Evolutionary conservation across 2,329 filamentous ascomycete species (phyloP), one percentile per base, ranked within the genome.

Genomic region (Saccharata proteae): DNA sequence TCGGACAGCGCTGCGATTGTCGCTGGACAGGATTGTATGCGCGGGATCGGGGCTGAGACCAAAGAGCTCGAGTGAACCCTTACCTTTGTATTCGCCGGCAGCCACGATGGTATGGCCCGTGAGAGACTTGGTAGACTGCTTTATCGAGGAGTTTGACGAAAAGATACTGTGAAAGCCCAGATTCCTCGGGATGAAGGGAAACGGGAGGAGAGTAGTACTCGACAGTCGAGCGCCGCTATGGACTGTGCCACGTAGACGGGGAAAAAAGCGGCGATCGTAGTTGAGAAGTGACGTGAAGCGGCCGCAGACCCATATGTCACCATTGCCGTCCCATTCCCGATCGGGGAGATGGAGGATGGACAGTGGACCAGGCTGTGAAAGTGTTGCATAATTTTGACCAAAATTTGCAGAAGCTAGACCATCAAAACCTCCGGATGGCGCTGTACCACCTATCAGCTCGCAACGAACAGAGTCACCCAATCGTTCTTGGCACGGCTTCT

Each of bases 61-160:
- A 52, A 93, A 93, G n/a, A 93, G 60, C 48, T 96, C 88, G 2
- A 96, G 62, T 0, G 80, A 86, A 1, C 88, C 88, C 52, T 90
- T 86, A 18, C 80, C 83, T 44, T 90, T 92, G 59, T 94, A 94
- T 49, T 88, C 82, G 4, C 86, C 88, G 22, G 80, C 82, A 3
- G 84, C 82, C 30, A 93, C 70, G 16, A 94, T 57, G 0, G 79
- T 85, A 26, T 77, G 65, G 1, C 76, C 67, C 0, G 56, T 45
- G n/a, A n/a, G n/a, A n/a, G n/a, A n/a, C n/a, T n/a, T n/a, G n/a
- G n/a, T n/a, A n/a, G n/a, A n/a, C n/a, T n/a, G n/a, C n/a, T n/a
- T n/a, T 0, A 53, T 51, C n/a, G 46, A 55, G 40, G 65, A 65
- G 34, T 70, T 66, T 32, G 64, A 54, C 8, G 73, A 69, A 13